Conservation (phyloP, 805 yeast species). For the Nakazawaea populi region DNA sequence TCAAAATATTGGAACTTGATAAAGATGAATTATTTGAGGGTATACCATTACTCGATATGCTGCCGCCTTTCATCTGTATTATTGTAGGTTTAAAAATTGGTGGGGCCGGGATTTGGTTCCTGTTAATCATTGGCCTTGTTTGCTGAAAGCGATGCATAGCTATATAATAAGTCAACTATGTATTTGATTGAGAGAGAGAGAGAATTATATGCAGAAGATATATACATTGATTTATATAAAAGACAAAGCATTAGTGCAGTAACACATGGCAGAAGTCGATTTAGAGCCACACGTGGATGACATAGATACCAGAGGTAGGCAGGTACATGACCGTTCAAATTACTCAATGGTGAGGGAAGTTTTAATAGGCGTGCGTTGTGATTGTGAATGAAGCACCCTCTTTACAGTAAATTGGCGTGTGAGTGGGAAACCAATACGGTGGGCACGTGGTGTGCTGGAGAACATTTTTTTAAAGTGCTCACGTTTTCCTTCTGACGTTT, state of each 20-base stretch:
- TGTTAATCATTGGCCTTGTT: neutral
- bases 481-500: neutral
- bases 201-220: too few relatives aligned
- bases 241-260: too few relatives aligned
- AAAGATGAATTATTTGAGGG: neutral
- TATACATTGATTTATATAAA: too few relatives aligned
- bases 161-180: too few relatives aligned
- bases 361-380: neutral
- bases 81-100: slow-evolving; percentile 42
- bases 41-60: slow-evolving; percentile 5
- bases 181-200: too few relatives aligned
- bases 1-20: slow-evolving; percentile 8
- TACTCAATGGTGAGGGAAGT: too few relatives aligned
- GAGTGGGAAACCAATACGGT: neutral
- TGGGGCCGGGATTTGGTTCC: slow-evolving; percentile 33
- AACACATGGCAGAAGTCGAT: too few relatives aligned
- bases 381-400: neutral
- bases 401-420: neutral
- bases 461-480: neutral
- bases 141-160: too few relatives aligned
- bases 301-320: neutral
- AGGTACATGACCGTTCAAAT: too few relatives aligned
- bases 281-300: neutral
- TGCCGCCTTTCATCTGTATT: slow-evolving; percentile 31
- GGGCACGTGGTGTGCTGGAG: neutral